Evolutionary conservation across 306 rosid species (phyloP), one percentile per base, ranked within the genome.

Genomic region (Clitoria ternatea): DNA sequence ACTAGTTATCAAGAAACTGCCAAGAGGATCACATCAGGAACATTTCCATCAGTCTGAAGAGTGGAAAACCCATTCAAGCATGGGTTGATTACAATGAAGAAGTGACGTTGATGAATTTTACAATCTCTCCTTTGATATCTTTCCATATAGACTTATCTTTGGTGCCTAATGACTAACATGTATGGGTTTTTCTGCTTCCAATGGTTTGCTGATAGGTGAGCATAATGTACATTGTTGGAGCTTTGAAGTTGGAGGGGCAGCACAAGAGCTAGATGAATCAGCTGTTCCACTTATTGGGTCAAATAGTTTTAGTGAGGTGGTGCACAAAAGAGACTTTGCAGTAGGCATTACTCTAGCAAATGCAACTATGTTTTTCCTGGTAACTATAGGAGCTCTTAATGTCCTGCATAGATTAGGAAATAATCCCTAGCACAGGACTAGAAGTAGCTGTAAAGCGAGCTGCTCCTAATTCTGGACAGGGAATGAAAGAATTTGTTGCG

Each of bases 401-500:
- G 48, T 69, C 69, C 59, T 53, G 24, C 56, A 30, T 24, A 54
- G 61, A 44, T 54, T 61, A 12, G 24, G 64, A 66, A 77, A 68
- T 79, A 29, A n/a, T 71, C 11, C 81, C 61, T 9, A 9, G 62
- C 43, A 75, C 81, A 52, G 72, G 78, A 13, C 44, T 72, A 36
- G 79, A 79, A 65, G 71, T 83, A 18, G 77, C 77, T n/a, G 69
- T 72, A 17, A 83, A 79, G 70, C 32, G 44, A 40, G 54, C 76
- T 18, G 61, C 74, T 44, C 76, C 72, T 56, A 54, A 71, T 68
- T 79, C 79, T 4, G 42, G 63, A 5, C 81, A 75, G 40, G 87
- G 82, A 7, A 75, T 71, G 77, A 79, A 45, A 74, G 87, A 79
- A 61, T 79, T 75, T 55, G 71, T 72, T 5, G 84, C 84, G 14